Base-by-base conservation (phyloP, 768 basidiomycete species). In the Tricholoma furcatifolium region DNA sequence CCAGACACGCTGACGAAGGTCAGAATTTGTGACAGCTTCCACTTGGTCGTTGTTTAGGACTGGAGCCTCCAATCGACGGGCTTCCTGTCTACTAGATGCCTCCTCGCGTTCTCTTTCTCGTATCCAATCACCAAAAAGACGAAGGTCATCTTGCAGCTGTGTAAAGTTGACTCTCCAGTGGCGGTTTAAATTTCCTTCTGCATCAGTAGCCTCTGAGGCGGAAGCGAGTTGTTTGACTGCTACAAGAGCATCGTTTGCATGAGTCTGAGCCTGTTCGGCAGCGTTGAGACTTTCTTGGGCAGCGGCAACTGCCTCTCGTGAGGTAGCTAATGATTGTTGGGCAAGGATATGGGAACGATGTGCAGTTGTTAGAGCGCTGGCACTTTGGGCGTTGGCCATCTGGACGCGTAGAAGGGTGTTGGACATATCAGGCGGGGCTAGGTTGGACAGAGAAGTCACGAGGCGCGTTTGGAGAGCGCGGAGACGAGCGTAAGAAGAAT, bases 291-390 rank as follows among this genome's bases (percentile, higher is more conserved):
- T 64, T 8, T 66, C 63, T 44, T 66, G 54, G 2, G 72, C 60
- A 12, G 67, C 65, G 20, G 43, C 44, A 24, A 70, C 47, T 2
- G 69, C 63, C 27, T 67, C 64, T 41, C 63, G 64, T 3, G 67
- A 69, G 2, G 62, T 50, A 0, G 50, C 50, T 2, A 71, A 30
- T 6, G 69, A 67, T 48, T 68, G 67, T 53, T 71, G 62, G 4
- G 72, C 67, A 35, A 67, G 60, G 10, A 53, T 52, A 21, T 63
- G 57, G 1, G 66, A 68, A 50, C 56, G 57, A 34, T 67, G 65
- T 5, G 69, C 67, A 4, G 62, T 54, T 2, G 64, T 48, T 2
- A 65, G 20, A 9, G 65, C 58, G 24, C 59, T 55, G 8, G 57
- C 47, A n/a, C 62, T 64, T 36, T 68, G 55, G 12, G 56, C 54